Conservation (phyloP, 2,329 filamentous ascomycete genomes). For the Epichloe elymi region DNA sequence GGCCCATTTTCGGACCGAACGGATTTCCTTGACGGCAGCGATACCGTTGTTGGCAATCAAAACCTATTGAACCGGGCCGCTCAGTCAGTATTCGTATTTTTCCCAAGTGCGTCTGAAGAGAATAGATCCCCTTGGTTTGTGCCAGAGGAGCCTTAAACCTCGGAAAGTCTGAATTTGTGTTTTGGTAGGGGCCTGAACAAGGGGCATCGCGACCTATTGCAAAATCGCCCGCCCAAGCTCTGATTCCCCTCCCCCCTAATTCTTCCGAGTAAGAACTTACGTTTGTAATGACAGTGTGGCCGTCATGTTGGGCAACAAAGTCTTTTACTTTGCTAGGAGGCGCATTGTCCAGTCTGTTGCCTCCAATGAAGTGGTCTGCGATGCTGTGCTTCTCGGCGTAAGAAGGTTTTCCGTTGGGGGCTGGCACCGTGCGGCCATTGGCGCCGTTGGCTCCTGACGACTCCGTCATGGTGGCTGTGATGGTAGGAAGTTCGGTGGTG, state of each 20-base stretch:
- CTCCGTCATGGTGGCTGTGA: slow-evolving; percentile 31
- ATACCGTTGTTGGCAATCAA: slow-evolving; percentile 99
- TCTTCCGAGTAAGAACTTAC: slow-evolving; percentile 39
- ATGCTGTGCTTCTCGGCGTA: slow-evolving; percentile 74
- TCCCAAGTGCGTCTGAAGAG: neutral
- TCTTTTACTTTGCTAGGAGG: slow-evolving; percentile 83
- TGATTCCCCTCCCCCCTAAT: neutral
- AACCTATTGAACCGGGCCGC: slow-evolving; percentile 42
- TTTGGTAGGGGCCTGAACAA: too few species aligned
- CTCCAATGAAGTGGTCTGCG: slow-evolving; percentile 90
- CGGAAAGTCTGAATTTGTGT: too few species aligned
- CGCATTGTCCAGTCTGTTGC: slow-evolving; percentile 74
- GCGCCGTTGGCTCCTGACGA: slow-evolving; percentile 25
- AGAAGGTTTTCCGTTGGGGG: slow-evolving; percentile 45
- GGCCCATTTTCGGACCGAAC: slow-evolving; percentile 98
- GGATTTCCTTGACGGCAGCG: slow-evolving; percentile 97
- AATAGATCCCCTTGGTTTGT: neutral
- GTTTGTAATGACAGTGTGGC: slow-evolving; percentile 96
- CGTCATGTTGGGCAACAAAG: slow-evolving; percentile 78
- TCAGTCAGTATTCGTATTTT: neutral
- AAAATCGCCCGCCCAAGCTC: neutral
- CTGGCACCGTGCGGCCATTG: slow-evolving; percentile 37
- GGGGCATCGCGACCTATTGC: neutral
- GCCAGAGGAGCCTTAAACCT: neutral
- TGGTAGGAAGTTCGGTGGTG: neutral